Conservation (phyloP, 805 yeast genomes). For the Candida argentea region DNA sequence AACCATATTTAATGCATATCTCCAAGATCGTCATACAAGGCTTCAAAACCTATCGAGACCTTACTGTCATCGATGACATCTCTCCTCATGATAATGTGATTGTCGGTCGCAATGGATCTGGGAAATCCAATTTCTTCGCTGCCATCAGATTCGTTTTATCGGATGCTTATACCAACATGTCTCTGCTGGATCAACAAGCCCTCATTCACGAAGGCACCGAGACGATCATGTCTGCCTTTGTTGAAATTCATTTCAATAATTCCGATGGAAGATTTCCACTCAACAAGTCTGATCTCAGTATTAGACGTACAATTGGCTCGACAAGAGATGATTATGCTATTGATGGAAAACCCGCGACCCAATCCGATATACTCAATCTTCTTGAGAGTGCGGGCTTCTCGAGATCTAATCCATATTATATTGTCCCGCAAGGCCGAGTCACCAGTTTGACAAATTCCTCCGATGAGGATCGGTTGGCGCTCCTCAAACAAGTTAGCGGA, state of each 20-base stretch:
- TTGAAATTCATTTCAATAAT: conserved; percentile 82
- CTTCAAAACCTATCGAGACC: conserved; percentile 83
- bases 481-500: conserved; percentile 90
- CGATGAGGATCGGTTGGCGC: conserved; percentile 66
- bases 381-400: conserved; percentile 91
- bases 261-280: conserved; percentile 65
- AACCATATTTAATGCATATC: conserved; percentile 22
- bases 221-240: conserved; percentile 85
- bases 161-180: conserved; percentile 79
- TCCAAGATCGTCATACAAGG: conserved; percentile 72
- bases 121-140: conserved; percentile 90
- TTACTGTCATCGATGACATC: conserved; percentile 64
- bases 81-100: conserved; percentile 79
- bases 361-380: conserved; percentile 70
- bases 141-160: conserved; percentile 89
- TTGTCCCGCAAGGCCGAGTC: conserved; percentile 94
- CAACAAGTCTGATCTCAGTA: conserved; percentile 54
- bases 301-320: conserved; percentile 86
- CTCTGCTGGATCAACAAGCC: conserved; percentile 77
- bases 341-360: conserved; percentile 69
- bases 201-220: conserved; percentile 86
- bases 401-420: conserved; percentile 82
- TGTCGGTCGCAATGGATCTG: conserved; percentile 91
- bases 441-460: conserved; percentile 83
- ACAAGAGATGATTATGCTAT: conserved; percentile 86